Evolutionary conservation across 441 rosid species (phyloP).

Genomic region (Euphorbia schlechtendalii): DNA sequence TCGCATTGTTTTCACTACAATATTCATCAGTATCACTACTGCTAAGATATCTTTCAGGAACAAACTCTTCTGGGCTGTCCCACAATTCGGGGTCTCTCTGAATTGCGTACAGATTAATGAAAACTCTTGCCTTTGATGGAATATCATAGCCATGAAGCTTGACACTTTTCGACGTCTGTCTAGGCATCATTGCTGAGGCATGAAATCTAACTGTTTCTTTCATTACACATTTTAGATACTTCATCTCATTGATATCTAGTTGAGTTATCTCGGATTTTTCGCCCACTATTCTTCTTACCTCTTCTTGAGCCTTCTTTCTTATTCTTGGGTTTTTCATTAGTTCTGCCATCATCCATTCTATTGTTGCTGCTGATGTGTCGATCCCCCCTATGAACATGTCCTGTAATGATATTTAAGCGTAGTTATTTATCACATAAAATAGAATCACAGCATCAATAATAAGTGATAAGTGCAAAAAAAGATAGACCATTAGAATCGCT

Average conservation of each 20-base stretch:
- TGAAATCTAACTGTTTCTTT: constrained; percentile 11
- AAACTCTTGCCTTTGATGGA: constrained; percentile 12
- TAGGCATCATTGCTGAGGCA: constrained; percentile 8
- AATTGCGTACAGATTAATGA: constrained; percentile 4
- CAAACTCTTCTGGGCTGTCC: constrained; percentile 6
- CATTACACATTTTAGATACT: constrained; percentile 5
- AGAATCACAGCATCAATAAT: background rate
- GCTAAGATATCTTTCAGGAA: constrained; percentile 13
- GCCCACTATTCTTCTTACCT: constrained; percentile 19
- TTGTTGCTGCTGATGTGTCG: constrained; percentile 18
- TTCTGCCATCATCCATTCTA: constrained; percentile 34
- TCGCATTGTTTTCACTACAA: background rate
- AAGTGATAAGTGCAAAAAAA: background rate
- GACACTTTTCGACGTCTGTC: constrained; percentile 10
- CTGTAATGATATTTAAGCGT: constrained; percentile 7
- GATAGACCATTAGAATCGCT: constrained; percentile 28
- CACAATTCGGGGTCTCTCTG: constrained; percentile 11
- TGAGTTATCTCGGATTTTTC: constrained; percentile 6
- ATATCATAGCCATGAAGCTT: constrained; percentile 11
- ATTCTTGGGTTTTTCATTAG: constrained; percentile 24
- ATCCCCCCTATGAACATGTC: constrained; percentile 31
- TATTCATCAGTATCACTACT: background rate
- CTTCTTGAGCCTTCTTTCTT: constrained; percentile 27
- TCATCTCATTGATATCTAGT: constrained; percentile 6
- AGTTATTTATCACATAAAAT: background rate